Percentiles rank a stretch among this genome's conserved stretches.
phyloP scores from a whole-genome alignment of 148 eudicot genomes.

The Heliamphora exappendiculata region DNA sequence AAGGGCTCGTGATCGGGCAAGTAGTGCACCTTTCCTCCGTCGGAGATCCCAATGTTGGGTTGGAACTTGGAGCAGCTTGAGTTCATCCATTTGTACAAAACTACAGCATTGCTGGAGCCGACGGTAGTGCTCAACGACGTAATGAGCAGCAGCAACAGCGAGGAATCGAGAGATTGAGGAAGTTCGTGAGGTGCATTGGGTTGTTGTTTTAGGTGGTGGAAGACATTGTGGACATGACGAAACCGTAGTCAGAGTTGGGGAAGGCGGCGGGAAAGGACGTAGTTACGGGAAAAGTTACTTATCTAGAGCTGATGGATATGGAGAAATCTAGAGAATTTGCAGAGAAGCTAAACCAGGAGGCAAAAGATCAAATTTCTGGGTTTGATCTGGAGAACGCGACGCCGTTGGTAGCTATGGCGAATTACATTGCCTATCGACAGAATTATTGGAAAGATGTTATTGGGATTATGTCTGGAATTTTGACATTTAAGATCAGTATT shows the following conservation, averaged over 20 bases:
- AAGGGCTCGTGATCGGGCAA: slow-evolving; percentile 36
- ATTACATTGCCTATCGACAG: slow-evolving; percentile 37
- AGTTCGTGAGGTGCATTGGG: slow-evolving; percentile 32
- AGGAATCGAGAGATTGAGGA: slow-evolving; percentile 28
- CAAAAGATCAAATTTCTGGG: slow-evolving; percentile 22
- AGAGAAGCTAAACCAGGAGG: slow-evolving; percentile 27
- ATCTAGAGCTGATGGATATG: slow-evolving; percentile 31
- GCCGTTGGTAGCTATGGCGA: slow-evolving; percentile 32
- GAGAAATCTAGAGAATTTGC: slow-evolving; percentile 34
- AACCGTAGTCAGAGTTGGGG: slow-evolving; percentile 31
- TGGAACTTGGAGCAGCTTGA: slow-evolving; percentile 29
- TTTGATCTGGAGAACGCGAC: slow-evolving; percentile 28
- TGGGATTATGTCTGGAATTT: too few species aligned
- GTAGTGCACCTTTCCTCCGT: slow-evolving; percentile 26
- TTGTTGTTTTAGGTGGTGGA: slow-evolving; percentile 42
- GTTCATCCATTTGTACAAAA: slow-evolving; percentile 37
- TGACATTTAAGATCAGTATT: too few species aligned
- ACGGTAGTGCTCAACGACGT: slow-evolving; percentile 33
- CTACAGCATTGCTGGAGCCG: slow-evolving; percentile 31
- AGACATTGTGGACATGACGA: slow-evolving; percentile 36
- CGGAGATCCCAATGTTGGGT: slow-evolving; percentile 20
- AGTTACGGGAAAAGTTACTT: slow-evolving; percentile 27
- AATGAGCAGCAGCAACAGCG: slow-evolving; percentile 25
- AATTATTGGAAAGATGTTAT: slow-evolving; percentile 7
- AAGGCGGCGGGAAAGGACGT: slow-evolving; percentile 41